These are phyloP conservation scores for Colletotrichum sp. DNA, from an alignment of 2,329 filamentous ascomycete species.

Conservation along the genomic window DNA sequence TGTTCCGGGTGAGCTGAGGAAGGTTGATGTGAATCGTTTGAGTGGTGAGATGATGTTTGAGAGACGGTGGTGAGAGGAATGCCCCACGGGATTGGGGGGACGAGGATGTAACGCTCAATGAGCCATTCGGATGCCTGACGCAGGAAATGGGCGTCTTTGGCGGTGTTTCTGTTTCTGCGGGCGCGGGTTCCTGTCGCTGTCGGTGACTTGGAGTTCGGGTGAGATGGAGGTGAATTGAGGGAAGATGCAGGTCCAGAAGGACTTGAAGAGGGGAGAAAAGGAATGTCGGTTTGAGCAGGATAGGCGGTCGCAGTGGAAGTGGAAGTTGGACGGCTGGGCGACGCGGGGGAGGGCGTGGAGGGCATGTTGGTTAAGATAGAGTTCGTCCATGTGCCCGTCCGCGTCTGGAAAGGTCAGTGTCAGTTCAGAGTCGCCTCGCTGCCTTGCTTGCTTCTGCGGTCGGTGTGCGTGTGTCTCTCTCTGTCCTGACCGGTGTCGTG, in stretches of 20 bases:
- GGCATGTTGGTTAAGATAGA: slow-evolving; percentile 10
- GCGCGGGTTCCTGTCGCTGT: background rate
- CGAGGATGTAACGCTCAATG: background rate
- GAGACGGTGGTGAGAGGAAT: background rate
- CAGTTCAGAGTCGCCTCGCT: background rate
- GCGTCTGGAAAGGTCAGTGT: slow-evolving; percentile 22
- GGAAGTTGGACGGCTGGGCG: background rate
- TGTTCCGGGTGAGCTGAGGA: background rate
- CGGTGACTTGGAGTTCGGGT: background rate
- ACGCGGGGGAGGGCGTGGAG: background rate
- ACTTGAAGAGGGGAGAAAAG: background rate
- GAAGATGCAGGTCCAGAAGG: background rate
- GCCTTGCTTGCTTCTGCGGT: background rate
- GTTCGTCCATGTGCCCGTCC: slow-evolving; percentile 19
- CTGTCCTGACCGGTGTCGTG: background rate
- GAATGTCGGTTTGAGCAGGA: background rate
- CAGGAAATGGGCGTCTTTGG: background rate
- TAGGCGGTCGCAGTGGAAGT: background rate
- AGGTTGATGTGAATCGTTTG: background rate
- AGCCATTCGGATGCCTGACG: background rate
- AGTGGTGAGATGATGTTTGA: background rate
- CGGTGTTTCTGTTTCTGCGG: background rate
- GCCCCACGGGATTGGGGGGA: background rate
- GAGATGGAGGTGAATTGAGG: background rate
- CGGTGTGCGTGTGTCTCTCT: background rate